Conservation (phyloP, 2,329 filamentous ascomycete species). For the Paraphaeosphaeria sporulosa region DNA sequence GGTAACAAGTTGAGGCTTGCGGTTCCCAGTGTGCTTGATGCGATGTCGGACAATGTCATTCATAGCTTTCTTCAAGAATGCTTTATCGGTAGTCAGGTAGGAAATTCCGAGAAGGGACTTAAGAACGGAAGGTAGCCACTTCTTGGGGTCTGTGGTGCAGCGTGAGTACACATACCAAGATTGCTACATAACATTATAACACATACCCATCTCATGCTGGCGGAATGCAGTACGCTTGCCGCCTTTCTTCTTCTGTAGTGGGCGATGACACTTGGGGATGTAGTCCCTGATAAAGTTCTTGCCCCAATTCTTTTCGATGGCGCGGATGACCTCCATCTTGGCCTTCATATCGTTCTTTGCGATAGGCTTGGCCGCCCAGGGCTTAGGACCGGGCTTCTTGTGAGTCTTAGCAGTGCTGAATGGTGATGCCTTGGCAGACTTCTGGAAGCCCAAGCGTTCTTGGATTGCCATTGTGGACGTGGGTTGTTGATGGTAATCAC, state of each 20-base stretch:
- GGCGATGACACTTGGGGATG: slow-evolving; percentile 41
- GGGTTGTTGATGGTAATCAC: background rate
- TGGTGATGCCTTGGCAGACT: slow-evolving; percentile 10
- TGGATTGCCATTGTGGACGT: background rate
- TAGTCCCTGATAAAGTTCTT: slow-evolving; percentile 34
- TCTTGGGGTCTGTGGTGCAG: slow-evolving; percentile 28
- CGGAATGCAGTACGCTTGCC: slow-evolving; percentile 29
- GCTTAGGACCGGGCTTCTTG: slow-evolving; percentile 30
- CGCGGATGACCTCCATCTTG: slow-evolving; percentile 32
- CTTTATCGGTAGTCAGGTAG: slow-evolving; percentile 30
- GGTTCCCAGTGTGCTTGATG: slow-evolving; percentile 40
- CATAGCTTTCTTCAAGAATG: slow-evolving; percentile 35
- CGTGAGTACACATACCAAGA: background rate
- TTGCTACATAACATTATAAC: background rate
- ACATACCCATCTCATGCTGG: slow-evolving; percentile 25
- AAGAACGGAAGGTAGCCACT: slow-evolving; percentile 39
- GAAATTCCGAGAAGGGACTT: slow-evolving; percentile 37
- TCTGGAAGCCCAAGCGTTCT: slow-evolving; percentile 4
- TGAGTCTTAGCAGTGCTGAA: slow-evolving; percentile 13
- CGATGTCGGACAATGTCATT: slow-evolving; percentile 38
- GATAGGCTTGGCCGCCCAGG: slow-evolving; percentile 26
- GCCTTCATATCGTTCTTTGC: slow-evolving; percentile 36
- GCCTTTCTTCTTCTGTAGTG: slow-evolving; percentile 30
- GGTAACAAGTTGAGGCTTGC: slow-evolving; percentile 42
- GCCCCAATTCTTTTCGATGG: slow-evolving; percentile 40